Evolutionary conservation across 2,329 filamentous ascomycete species (phyloP).

Genomic region (Colletotrichum destructivum): DNA sequence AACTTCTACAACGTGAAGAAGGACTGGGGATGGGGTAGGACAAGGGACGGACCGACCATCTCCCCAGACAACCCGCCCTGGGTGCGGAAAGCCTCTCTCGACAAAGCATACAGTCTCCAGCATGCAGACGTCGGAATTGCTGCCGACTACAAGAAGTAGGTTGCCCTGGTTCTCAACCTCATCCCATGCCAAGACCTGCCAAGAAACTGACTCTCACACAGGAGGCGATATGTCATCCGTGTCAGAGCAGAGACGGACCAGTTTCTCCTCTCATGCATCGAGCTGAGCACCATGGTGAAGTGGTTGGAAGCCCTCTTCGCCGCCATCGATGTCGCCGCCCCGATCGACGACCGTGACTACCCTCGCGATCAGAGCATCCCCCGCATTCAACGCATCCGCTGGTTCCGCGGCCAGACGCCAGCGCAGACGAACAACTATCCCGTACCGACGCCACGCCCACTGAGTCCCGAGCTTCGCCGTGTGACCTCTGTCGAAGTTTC

Average conservation of each 20-base stretch:
- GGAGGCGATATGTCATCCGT: slow-evolving; percentile 77
- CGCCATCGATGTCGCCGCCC: slow-evolving; percentile 80
- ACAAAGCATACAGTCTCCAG: slow-evolving; percentile 79
- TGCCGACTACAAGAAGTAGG: slow-evolving; percentile 79
- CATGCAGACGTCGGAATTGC: slow-evolving; percentile 84
- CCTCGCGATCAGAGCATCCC: slow-evolving; percentile 75
- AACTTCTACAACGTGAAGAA: slow-evolving; percentile 76
- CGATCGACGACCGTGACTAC: slow-evolving; percentile 79
- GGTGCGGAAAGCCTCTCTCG: slow-evolving; percentile 68
- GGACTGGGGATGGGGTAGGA: slow-evolving; percentile 66
- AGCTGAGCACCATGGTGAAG: slow-evolving; percentile 75
- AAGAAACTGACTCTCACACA: slow-evolving; percentile 47
- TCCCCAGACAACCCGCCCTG: slow-evolving; percentile 66
- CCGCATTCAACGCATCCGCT: slow-evolving; percentile 67
- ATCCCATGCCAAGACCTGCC: slow-evolving; percentile 35
- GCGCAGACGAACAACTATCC: slow-evolving; percentile 47
- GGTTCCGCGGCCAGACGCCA: slow-evolving; percentile 59
- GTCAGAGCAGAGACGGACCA: slow-evolving; percentile 82
- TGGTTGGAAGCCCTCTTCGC: slow-evolving; percentile 80
- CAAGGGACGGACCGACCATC: slow-evolving; percentile 62
- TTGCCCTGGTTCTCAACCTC: slow-evolving; percentile 44
- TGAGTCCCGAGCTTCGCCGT: slow-evolving; percentile 19
- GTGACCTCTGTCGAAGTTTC: slow-evolving; percentile 20
- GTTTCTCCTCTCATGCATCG: slow-evolving; percentile 77
- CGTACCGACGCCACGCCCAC: slow-evolving; percentile 39